These are phyloP conservation scores for Trichophyton benhamiae DNA, from an alignment of 2,329 filamentous ascomycete genomes.

Conservation along the genomic window DNA sequence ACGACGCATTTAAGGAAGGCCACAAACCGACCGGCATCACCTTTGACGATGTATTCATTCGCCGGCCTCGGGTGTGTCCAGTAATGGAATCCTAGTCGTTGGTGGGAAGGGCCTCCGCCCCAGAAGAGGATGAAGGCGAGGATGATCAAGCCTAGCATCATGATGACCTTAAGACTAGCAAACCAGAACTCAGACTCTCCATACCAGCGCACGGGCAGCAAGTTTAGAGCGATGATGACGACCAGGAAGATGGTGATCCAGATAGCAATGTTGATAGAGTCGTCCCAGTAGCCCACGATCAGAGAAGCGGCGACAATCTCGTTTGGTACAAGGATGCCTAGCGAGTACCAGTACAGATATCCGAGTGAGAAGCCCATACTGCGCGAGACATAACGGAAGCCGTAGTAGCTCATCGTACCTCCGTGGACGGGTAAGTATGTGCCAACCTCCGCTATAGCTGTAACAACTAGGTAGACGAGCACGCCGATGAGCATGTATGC, in stretches of 20 bases:
- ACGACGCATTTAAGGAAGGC: slow-evolving; percentile 41
- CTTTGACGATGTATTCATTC: slow-evolving; percentile 37
- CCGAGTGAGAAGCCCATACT: slow-evolving; percentile 34
- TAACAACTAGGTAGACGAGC: slow-evolving; percentile 39
- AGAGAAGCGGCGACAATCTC: slow-evolving; percentile 55
- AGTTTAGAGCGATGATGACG: slow-evolving; percentile 42
- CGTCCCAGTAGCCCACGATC: slow-evolving; percentile 52
- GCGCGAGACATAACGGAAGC: slow-evolving; percentile 32
- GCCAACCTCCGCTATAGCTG: slow-evolving; percentile 31
- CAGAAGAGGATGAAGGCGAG: slow-evolving; percentile 45
- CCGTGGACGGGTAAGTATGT: slow-evolving; percentile 35
- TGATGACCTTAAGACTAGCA: slow-evolving; percentile 40
- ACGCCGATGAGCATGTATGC: slow-evolving; percentile 40
- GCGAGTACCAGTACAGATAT: slow-evolving; percentile 38
- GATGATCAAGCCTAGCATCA: slow-evolving; percentile 40
- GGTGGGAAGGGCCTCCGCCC: slow-evolving; percentile 42
- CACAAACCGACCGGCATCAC: slow-evolving; percentile 40
- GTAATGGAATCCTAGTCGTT: slow-evolving; percentile 41
- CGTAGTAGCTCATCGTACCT: slow-evolving; percentile 34
- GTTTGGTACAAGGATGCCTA: slow-evolving; percentile 38
- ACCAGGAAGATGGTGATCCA: slow-evolving; percentile 48
- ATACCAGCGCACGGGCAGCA: slow-evolving; percentile 39
- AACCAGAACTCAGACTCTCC: slow-evolving; percentile 46
- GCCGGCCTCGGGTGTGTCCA: slow-evolving; percentile 39
- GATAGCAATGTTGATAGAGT: slow-evolving; percentile 32